Base-by-base conservation (phyloP, 2,329 filamentous ascomycete genomes). In the Penicillium sp. region DNA sequence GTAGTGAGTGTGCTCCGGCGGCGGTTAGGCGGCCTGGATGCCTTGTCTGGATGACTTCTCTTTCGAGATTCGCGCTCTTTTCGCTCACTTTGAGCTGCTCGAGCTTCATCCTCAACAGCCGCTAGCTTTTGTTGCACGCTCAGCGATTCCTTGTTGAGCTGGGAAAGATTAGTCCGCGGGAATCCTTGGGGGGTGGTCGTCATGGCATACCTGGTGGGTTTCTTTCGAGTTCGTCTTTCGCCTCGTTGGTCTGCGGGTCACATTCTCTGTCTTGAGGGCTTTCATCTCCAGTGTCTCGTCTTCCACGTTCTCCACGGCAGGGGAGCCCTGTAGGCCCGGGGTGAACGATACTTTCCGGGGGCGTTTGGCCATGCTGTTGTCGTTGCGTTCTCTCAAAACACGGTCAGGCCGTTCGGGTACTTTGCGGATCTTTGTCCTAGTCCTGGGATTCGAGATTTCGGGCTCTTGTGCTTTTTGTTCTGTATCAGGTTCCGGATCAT, bases 1-100 rank as follows among this genome's bases (percentile, higher is more conserved):
- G 65, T 72, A n/a, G 72, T 77, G 22, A 79, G 64, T 27, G 76
- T 78, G 52, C 76, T 79, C 43, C 76, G 68, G 54, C 76, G 68
- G 42, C 70, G 67, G 32, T 65, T 68, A 21, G 64, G 63, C 43
- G 66, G 65, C 47, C 67, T 64, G 38, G 63, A 58, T 44, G 45
- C 55, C 56, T 68, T 70, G 18, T 64, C 65, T 11, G 59, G 64
- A 46, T 64, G 71, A 56, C 59, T 71, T 59, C 71, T 61, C 55
- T 74, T 75, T 41, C 70, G 68, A 52, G 66, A 67, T 49, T 73
- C 70, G 31, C 60, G 60, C 51, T 70, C 69, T 54, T 69, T 69
- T 45, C 66, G 65, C 18, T 65, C 58, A 57, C 66, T 65, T 52
- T 71, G 70, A 9, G 72, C 73, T 32, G 68, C 70, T 36, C 70